These are phyloP conservation scores for Cercophora sp. DNA, from an alignment of 495 filamentous ascomycete species.

Conservation along the genomic window DNA sequence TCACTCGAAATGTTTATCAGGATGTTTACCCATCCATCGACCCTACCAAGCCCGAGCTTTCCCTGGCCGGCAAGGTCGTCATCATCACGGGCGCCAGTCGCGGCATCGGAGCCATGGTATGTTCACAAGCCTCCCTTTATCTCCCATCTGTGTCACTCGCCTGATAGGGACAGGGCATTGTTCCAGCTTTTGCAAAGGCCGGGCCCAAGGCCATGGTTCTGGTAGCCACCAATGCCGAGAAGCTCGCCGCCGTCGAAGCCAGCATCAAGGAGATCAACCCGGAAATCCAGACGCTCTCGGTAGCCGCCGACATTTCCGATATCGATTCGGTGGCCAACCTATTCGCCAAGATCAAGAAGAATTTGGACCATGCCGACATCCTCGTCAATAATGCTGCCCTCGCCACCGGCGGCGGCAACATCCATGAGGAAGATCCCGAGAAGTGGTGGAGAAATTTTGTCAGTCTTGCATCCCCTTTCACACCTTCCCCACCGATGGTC, in stretches of 20 bases:
- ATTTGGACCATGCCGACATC: conserved; percentile 45
- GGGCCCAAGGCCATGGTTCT: conserved; percentile 44
- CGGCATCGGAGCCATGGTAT: conserved; percentile 37
- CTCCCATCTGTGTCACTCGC: not conserved
- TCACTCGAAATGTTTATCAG: conserved; percentile 29
- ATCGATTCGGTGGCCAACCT: conserved; percentile 30
- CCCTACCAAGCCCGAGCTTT: conserved; percentile 29
- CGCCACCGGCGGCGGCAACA: conserved; percentile 17
- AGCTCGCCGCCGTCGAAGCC: conserved; percentile 28
- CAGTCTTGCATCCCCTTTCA: conserved; percentile 18
- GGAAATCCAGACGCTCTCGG: conserved; percentile 25
- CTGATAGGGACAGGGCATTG: conserved; percentile 25
- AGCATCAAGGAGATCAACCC: conserved; percentile 27
- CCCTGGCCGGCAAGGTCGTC: conserved; percentile 34
- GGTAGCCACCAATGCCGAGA: conserved; percentile 39
- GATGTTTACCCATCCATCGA: conserved; percentile 48
- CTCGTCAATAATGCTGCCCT: conserved; percentile 54
- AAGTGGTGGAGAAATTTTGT: conserved; percentile 41
- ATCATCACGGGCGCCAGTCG: conserved; percentile 50
- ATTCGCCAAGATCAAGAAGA: conserved; percentile 25
- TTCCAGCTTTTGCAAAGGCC: conserved; percentile 42
- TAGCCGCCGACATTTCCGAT: conserved; percentile 26
- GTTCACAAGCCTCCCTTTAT: not conserved
- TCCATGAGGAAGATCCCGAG: conserved; percentile 42
- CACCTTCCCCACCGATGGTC: not conserved